phyloP scores from a whole-genome alignment of 352 stramenopile genomes.

The Blastocystis sp. region DNA sequence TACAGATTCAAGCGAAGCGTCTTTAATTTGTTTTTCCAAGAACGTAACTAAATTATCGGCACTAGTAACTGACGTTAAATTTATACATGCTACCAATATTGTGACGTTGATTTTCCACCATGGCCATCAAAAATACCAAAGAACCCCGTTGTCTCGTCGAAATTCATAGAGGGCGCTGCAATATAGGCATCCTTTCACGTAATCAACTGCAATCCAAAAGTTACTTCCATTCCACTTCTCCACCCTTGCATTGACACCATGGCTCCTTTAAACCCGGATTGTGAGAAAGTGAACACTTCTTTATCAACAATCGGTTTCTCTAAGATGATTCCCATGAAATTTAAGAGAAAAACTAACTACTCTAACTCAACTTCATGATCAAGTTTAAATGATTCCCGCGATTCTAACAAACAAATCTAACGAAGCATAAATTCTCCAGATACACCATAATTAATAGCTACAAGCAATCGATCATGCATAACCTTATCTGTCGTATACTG shows the following conservation, averaged over 20 bases:
- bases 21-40: slow-evolving; percentile 6
- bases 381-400: too few species aligned
- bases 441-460: slow-evolving; percentile 74
- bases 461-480: slow-evolving; percentile 78
- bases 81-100: slow-evolving; percentile 20
- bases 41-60: background rate
- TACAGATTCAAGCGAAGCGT: background rate
- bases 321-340: background rate
- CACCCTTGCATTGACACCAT: slow-evolving; percentile 71
- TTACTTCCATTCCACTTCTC: slow-evolving; percentile 69
- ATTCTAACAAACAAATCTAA: slow-evolving; percentile 22
- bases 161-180: slow-evolving; percentile 6
- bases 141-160: slow-evolving; percentile 3
- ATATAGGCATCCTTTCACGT: slow-evolving; percentile 37
- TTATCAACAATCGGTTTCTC: background rate
- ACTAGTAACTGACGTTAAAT: background rate
- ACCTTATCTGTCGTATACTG: slow-evolving; percentile 79
- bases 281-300: background rate
- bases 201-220: background rate
- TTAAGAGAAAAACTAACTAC: too few species aligned
- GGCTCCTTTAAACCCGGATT: slow-evolving; percentile 30
- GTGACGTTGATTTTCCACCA: slow-evolving; percentile 64
- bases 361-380: too few species aligned
- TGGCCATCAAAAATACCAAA: slow-evolving; percentile 72
- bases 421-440: slow-evolving; percentile 62